phyloP scores from a whole-genome alignment of 164 flowering plant genomes.

The Tinospora cordifolia region DNA sequence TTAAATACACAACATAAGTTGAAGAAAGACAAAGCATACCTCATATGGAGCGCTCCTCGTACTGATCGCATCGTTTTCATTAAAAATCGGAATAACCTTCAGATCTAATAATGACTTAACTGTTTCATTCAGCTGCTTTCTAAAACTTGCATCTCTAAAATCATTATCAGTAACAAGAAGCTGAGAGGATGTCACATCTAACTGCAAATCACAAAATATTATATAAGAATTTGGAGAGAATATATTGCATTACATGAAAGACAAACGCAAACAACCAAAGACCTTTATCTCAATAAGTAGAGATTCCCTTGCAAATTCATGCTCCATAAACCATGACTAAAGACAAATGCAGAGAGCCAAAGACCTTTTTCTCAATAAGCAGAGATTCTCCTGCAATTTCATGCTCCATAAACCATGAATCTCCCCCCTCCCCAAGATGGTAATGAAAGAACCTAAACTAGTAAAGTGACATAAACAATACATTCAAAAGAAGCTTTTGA shows the following conservation, averaged over 20 bases:
- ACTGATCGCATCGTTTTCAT: conserved; percentile 96
- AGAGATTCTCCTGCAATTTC: too few relatives aligned
- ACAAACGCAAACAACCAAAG: not conserved
- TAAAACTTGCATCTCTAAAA: conserved; percentile 67
- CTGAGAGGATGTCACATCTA: conserved; percentile 85
- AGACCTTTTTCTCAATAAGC: too few relatives aligned
- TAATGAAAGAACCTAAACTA: too few relatives aligned
- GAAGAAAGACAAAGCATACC: conserved; percentile 30
- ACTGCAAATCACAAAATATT: conserved; percentile 38
- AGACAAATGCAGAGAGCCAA: not conserved
- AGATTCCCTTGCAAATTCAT: too few relatives aligned
- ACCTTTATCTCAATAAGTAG: too few relatives aligned
- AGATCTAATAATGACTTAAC: conserved; percentile 51
- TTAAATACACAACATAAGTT: conserved; percentile 10
- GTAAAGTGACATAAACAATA: too few relatives aligned
- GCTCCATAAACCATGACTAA: not conserved
- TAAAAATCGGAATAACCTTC: conserved; percentile 83
- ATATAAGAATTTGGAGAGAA: not conserved
- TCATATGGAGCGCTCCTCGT: conserved; percentile 93
- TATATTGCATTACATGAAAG: not conserved
- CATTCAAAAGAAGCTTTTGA: too few relatives aligned
- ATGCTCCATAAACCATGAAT: too few relatives aligned
- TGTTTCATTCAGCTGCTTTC: conserved; percentile 69
- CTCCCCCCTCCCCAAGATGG: too few relatives aligned
- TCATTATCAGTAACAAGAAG: conserved; percentile 93